Conservation (phyloP, 2,329 filamentous ascomycete genomes). For the Pseudogymnoascus sp. region DNA sequence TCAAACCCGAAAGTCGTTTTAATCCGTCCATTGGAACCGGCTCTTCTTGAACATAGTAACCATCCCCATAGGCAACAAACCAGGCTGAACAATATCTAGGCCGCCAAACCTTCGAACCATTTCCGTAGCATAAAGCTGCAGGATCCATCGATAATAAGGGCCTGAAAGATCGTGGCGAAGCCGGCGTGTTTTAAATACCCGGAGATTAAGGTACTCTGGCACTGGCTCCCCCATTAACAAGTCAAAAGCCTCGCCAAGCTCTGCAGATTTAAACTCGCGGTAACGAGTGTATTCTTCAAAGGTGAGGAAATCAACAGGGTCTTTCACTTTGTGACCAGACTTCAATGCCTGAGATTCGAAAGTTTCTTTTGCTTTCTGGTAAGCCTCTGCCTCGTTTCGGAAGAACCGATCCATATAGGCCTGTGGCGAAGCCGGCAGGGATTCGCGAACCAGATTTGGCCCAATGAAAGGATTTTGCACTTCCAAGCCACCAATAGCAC, state of each 20-base stretch:
- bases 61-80: conserved; percentile 34
- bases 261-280: conserved; percentile 27
- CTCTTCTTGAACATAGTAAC: conserved; percentile 32
- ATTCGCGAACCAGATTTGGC: conserved; percentile 23
- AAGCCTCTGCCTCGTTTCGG: conserved; percentile 28
- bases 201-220: conserved; percentile 16
- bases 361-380: conserved; percentile 25
- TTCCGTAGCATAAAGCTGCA: conserved; percentile 32
- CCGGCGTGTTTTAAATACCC: conserved; percentile 17
- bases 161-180: conserved; percentile 14
- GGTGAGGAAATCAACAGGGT: conserved; percentile 30
- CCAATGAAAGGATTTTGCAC: conserved; percentile 34
- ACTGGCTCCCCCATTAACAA: conserved; percentile 26
- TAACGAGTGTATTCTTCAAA: conserved; percentile 35
- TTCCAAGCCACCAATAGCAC: conserved; percentile 33
- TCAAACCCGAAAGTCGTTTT: not conserved
- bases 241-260: conserved; percentile 27
- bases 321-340: conserved; percentile 15
- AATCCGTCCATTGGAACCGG: conserved; percentile 33
- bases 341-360: conserved; percentile 27
- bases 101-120: conserved; percentile 34
- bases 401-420: conserved; percentile 25
- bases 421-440: conserved; percentile 19
- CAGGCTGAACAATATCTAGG: conserved; percentile 33
- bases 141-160: conserved; percentile 33